Conservation (phyloP, 805 yeast species). For the Zygosaccharomyces rouxii region DNA sequence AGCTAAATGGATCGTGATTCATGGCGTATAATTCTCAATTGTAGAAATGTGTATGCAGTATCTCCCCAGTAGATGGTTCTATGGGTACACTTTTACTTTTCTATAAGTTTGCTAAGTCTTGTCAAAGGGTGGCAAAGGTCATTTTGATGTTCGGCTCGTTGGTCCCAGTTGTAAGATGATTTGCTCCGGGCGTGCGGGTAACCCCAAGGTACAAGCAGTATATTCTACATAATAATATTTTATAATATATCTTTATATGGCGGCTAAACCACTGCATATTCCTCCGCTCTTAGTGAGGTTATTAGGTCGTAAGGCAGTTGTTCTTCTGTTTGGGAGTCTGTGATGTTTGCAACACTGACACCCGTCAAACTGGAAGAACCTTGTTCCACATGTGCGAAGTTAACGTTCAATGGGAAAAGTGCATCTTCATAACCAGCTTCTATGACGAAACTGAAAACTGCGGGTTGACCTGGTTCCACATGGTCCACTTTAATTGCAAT, state of each 20-base stretch:
- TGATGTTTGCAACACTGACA: constrained; percentile 59
- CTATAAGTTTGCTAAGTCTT: neutral
- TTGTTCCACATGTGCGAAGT: constrained; percentile 48
- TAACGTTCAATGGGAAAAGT: constrained; percentile 81
- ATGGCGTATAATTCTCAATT: constrained; percentile 35
- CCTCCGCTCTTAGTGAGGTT: constrained; percentile 53
- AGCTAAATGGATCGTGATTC: constrained; percentile 91
- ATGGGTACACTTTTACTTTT: neutral
- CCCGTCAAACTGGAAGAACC: constrained; percentile 50
- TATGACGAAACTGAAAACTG: constrained; percentile 74
- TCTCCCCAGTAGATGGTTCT: neutral
- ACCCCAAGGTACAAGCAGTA: constrained; percentile 4
- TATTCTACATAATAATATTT: neutral
- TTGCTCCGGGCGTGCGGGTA: neutral
- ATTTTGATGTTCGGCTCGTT: neutral
- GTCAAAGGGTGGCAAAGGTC: constrained; percentile 6
- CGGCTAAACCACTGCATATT: constrained; percentile 46
- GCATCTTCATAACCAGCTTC: constrained; percentile 75
- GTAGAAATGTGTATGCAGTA: neutral
- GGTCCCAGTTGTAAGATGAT: neutral
- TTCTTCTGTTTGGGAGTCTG: constrained; percentile 44
- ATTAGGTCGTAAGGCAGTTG: constrained; percentile 68
- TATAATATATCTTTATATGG: neutral
- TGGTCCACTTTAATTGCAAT: constrained; percentile 58
- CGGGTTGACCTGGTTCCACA: constrained; percentile 51